A percentile compares a stretch with the other conserved stretches of the same genome.
These are phyloP conservation scores for Podospora comata DNA, from an alignment of 495 filamentous ascomycete genomes.

Conservation along the genomic window DNA sequence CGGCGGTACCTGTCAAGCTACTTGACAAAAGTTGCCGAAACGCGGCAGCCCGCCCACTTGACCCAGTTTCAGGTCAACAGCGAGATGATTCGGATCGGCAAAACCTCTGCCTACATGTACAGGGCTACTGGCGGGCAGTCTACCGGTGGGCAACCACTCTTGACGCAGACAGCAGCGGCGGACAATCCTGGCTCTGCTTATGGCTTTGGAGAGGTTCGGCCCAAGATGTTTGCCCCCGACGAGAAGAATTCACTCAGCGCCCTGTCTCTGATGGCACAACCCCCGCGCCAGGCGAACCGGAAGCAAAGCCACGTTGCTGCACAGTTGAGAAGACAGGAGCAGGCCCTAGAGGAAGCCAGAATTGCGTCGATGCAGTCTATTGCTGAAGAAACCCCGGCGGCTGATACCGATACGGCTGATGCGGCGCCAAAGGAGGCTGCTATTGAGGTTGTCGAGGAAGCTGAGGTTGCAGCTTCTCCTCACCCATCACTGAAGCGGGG, in stretches of 20 bases:
- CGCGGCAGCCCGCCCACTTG: constrained; percentile 44
- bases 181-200: constrained; percentile 13
- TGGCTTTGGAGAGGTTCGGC: constrained; percentile 29
- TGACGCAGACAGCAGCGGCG: background rate
- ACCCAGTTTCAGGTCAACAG: constrained; percentile 43
- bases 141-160: background rate
- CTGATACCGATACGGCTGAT: background rate
- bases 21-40: constrained; percentile 39
- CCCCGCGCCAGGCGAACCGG: constrained; percentile 18
- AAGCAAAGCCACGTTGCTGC: constrained; percentile 25
- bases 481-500: constrained; percentile 5
- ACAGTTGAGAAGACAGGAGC: constrained; percentile 1
- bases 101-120: constrained; percentile 47
- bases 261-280: constrained; percentile 10
- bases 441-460: background rate
- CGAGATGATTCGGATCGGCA: constrained; percentile 40
- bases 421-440: background rate
- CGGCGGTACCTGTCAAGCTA: constrained; percentile 45
- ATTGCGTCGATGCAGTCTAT: background rate
- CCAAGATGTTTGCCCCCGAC: constrained; percentile 21
- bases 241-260: constrained; percentile 25
- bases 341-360: constrained; percentile 1
- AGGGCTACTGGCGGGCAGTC: constrained; percentile 23
- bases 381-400: background rate
- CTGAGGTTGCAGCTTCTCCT: background rate